phyloP scores from a whole-genome alignment of 108 stramenopile genomes.

The Skeletonema marinoi region DNA sequence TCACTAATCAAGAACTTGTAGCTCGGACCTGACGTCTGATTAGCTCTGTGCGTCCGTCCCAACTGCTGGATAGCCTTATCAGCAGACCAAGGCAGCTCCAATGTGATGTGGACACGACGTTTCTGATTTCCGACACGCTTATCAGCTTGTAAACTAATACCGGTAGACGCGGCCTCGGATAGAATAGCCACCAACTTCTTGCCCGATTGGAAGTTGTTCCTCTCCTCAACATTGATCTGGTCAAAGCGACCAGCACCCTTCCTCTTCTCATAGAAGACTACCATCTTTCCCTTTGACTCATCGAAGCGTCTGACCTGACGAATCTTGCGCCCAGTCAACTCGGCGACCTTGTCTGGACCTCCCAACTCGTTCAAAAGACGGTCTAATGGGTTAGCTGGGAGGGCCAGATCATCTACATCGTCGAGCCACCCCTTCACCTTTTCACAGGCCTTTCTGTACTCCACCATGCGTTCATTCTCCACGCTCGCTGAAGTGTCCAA shows the following conservation, averaged over 20 bases:
- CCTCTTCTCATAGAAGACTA: constrained; percentile 44
- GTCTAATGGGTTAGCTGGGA: constrained; percentile 53
- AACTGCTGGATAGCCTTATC: constrained; percentile 83
- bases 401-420: constrained; percentile 2
- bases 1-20: constrained; percentile 60
- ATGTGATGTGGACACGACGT: constrained; percentile 73
- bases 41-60: constrained; percentile 79
- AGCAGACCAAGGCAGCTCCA: constrained; percentile 77
- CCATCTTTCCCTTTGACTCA: constrained; percentile 16
- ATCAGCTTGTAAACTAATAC: constrained; percentile 64
- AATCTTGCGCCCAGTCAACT: constrained; percentile 59
- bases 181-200: constrained; percentile 76
- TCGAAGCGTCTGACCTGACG: constrained; percentile 28
- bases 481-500: not conserved
- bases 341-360: constrained; percentile 44
- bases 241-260: constrained; percentile 40
- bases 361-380: constrained; percentile 55
- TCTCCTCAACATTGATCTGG: constrained; percentile 70
- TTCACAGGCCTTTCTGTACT: constrained; percentile 4
- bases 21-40: constrained; percentile 54
- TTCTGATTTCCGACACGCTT: constrained; percentile 35
- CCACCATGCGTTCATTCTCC: constrained; percentile 8
- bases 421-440: constrained; percentile 17
- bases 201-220: constrained; percentile 60
- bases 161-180: constrained; percentile 74